Conservation (phyloP, 73 alveolate genomes). For the Symbiodinium natans region DNA sequence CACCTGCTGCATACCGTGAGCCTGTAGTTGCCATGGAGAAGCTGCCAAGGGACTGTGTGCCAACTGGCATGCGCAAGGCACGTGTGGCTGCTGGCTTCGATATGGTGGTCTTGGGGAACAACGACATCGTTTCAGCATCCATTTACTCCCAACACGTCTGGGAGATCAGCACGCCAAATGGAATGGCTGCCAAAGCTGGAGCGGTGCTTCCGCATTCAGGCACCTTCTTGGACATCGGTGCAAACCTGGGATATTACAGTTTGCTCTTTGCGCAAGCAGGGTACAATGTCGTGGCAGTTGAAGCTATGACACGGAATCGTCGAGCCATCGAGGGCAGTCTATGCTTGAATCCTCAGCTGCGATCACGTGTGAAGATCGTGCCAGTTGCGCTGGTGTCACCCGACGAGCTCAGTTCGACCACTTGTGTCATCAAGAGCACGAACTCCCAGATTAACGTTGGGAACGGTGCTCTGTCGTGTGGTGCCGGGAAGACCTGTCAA, state of each 20-base stretch:
- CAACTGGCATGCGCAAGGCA: constrained; percentile 29
- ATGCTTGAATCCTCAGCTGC: constrained; percentile 32
- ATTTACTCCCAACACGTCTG: background rate
- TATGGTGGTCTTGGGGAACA: constrained; percentile 14
- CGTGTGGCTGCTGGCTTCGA: constrained; percentile 1
- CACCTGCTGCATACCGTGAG: too few relatives aligned
- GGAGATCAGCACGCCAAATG: background rate
- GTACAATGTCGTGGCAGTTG: constrained; percentile 10
- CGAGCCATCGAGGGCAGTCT: constrained; percentile 47
- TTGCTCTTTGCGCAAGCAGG: constrained; percentile 40
- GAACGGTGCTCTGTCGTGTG: background rate
- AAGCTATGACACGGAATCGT: constrained; percentile 39
- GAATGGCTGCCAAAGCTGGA: constrained; percentile 2
- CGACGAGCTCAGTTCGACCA: background rate
- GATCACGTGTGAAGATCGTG: constrained; percentile 7
- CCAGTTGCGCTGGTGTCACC: constrained; percentile 57
- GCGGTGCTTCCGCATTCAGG: background rate
- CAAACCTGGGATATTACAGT: constrained; percentile 35
- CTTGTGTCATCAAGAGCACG: constrained; percentile 17
- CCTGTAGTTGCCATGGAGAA: too few relatives aligned
- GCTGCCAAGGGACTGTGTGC: background rate
- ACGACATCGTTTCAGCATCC: constrained; percentile 20
- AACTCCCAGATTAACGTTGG: background rate
- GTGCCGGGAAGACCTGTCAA: background rate
- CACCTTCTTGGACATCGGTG: constrained; percentile 46